A percentile compares a stretch with the other conserved stretches of the same genome.
phyloP scores from a whole-genome alignment of 2,329 filamentous ascomycete species.

The Shiraia sp. region DNA sequence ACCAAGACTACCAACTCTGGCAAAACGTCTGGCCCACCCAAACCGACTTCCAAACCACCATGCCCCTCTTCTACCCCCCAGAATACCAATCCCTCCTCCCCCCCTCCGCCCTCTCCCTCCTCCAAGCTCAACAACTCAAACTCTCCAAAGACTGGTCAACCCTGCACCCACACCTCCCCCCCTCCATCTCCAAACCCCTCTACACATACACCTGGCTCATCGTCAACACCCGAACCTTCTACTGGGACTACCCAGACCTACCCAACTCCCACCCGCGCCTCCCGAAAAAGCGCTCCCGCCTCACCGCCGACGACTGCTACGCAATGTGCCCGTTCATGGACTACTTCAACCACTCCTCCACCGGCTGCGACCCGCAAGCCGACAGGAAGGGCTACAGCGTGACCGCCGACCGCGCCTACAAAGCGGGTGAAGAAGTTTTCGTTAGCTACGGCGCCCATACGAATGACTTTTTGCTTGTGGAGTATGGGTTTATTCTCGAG shows the following conservation, averaged over 20 bases:
- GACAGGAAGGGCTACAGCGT: conserved; percentile 59
- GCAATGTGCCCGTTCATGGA: conserved; percentile 73
- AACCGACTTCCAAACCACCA: conserved; percentile 61
- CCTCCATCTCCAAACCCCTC: conserved; percentile 45
- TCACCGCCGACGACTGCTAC: conserved; percentile 62
- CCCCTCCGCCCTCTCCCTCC: conserved; percentile 45
- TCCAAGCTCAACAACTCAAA: conserved; percentile 60
- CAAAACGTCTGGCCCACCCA: conserved; percentile 67
- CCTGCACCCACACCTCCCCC: conserved; percentile 51
- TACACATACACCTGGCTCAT: conserved; percentile 64
- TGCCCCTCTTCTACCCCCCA: conserved; percentile 61
- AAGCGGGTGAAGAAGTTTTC: conserved; percentile 65
- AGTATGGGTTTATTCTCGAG: conserved; percentile 60
- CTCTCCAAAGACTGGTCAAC: conserved; percentile 55
- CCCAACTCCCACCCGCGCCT: conserved; percentile 46
- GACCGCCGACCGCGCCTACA: conserved; percentile 56
- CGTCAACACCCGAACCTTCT: conserved; percentile 64
- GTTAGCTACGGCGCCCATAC: conserved; percentile 72
- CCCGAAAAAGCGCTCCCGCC: conserved; percentile 47
- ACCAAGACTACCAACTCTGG: conserved; percentile 60
- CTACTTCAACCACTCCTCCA: conserved; percentile 65
- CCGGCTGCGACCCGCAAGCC: conserved; percentile 58
- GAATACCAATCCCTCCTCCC: conserved; percentile 47
- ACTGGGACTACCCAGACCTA: conserved; percentile 52
- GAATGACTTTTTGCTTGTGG: conserved; percentile 72